Evolutionary conservation across 1,284 basidiomycete genomes (phyloP).

Genomic region (Cryptococcus sp.): DNA sequence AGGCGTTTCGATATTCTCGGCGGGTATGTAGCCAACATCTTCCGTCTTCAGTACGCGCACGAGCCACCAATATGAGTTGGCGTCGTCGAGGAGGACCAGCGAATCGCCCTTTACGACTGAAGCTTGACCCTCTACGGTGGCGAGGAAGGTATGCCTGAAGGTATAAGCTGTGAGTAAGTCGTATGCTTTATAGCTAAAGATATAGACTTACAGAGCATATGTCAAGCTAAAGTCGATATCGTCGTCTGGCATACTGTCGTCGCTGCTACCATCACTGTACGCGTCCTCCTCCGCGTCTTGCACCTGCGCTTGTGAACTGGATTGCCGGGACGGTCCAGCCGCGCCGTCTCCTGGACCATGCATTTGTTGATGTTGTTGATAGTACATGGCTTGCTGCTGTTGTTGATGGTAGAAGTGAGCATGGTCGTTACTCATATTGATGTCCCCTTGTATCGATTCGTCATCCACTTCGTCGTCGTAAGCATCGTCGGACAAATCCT

Average conservation of each 20-base stretch:
- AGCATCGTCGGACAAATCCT: constrained; percentile 49
- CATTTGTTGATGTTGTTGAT: constrained; percentile 36
- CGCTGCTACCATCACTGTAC: constrained; percentile 46
- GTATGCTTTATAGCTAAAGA: not conserved
- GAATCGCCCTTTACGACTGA: constrained; percentile 89
- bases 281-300: constrained; percentile 33
- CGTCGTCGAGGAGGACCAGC: constrained; percentile 90
- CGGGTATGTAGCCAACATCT: constrained; percentile 99
- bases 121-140: constrained; percentile 93
- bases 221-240: constrained; percentile 58
- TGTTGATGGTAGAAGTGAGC: constrained; percentile 60
- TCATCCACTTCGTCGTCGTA: constrained; percentile 65
- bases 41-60: constrained; percentile 95
- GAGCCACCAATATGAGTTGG: constrained; percentile 98
- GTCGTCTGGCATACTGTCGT: constrained; percentile 56
- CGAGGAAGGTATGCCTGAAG: constrained; percentile 77
- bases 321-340: not conserved
- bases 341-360: constrained; percentile 12
- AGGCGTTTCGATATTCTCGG: constrained; percentile 98
- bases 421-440: constrained; percentile 43
- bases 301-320: not conserved
- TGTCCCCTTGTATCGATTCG: constrained; percentile 27
- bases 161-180: constrained; percentile 1
- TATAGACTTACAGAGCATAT: constrained; percentile 54
- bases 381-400: constrained; percentile 33